Evolutionary conservation across 345 rosid species (phyloP), one percentile per base, ranked within the genome.

Genomic region (Physaria fendleri): DNA sequence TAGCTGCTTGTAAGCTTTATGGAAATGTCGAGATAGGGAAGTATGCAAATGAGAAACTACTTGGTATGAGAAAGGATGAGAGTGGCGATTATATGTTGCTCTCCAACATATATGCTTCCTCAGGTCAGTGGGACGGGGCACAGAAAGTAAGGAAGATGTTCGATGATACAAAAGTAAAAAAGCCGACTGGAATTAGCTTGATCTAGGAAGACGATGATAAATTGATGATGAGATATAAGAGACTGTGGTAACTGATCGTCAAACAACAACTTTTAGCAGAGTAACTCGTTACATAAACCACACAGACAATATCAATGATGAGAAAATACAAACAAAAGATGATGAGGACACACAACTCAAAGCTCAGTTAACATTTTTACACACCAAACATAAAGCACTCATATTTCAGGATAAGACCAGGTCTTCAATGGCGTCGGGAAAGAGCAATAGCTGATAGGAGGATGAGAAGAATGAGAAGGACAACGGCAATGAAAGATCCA

Each of bases 81-180:
- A 83, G 87, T 23, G 94, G 87, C 22, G 82, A 79, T 71, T 81
- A 83, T 47, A 77, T 83, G 25, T 65, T 86, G 60, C 87, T 86
- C 64, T 79, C 94, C 8, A 86, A 77, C 64, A 75, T 86, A 45
- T 79, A 79, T 71, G 87, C 90, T 73, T 78, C 76, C 13, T 57
- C 62, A 39, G 88, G 94, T 15, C 74, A 81, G 66, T 86, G 94
- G 94, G 78, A 62, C 5, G 62, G 80, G 23, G 82, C 28, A 46
- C 81, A 83, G 76, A 78, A 78, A 68, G 76, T 79, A 33, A 79
- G 90, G 71, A 78, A 76, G 69, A 67, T 74, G 74, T 78, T 86
- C 76, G 87, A 86, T 77, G 77, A 74, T 33, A 65, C 71, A 37
- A 78, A 81, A 16, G 76, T 77, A 50, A 74, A 71, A 46, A 86